These are phyloP conservation scores for Kokia cookei DNA, from an alignment of 441 rosid genomes.

Conservation along the genomic window DNA sequence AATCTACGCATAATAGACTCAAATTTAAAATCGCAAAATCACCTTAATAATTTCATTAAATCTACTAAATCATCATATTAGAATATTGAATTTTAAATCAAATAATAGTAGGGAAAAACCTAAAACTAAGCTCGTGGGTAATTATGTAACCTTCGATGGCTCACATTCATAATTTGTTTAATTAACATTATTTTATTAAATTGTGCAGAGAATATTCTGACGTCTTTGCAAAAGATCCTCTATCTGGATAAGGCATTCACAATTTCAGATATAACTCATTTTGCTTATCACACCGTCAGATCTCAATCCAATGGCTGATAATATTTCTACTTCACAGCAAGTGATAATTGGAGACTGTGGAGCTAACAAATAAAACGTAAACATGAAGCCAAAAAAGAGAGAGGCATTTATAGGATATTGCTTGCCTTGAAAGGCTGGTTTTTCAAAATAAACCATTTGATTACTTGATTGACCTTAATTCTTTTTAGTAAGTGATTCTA, in stretches of 20 bases:
- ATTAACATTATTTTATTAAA: neutral
- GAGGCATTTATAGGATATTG: neutral
- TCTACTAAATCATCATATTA: too few relatives aligned
- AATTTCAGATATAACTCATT: neutral
- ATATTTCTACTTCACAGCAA: neutral
- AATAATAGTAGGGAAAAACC: too few relatives aligned
- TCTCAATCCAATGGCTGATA: slow-evolving; percentile 1
- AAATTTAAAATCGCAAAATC: too few relatives aligned
- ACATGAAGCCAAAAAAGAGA: slow-evolving; percentile 9
- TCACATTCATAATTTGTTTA: neutral
- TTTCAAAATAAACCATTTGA: neutral
- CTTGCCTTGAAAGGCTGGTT: slow-evolving; percentile 35
- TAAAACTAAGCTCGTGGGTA: neutral
- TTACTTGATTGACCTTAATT: too few relatives aligned
- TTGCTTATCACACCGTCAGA: neutral
- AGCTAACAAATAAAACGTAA: slow-evolving; percentile 9
- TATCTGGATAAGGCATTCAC: neutral
- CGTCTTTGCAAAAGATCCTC: neutral
- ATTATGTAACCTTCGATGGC: neutral
- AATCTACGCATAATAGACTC: too few relatives aligned
- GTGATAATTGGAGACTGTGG: neutral
- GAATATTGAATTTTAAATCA: too few relatives aligned
- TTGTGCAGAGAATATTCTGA: neutral
- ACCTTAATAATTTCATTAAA: too few relatives aligned
- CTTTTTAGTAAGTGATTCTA: too few relatives aligned